phyloP scores from a whole-genome alignment of 2,329 filamentous ascomycete genomes.

The Fusarium sp. region DNA sequence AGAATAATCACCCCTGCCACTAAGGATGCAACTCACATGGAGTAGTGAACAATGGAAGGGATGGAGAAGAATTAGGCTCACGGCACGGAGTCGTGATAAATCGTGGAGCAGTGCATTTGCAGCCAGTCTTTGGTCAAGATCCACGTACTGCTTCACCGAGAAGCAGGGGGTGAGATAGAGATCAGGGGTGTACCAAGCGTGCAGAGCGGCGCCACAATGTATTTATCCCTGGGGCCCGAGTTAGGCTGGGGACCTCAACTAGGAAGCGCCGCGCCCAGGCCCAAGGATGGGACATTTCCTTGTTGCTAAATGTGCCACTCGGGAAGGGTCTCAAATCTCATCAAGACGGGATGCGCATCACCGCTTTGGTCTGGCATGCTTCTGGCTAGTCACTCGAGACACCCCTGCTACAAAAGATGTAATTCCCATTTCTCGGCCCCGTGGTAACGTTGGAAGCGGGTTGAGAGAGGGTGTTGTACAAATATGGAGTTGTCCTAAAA shows the following conservation, averaged over 20 bases:
- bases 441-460: not conserved
- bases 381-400: constrained; percentile 10
- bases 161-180: not conserved
- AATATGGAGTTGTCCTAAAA: constrained; percentile 31
- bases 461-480: not conserved
- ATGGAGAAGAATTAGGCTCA: constrained; percentile 47
- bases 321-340: constrained; percentile 46
- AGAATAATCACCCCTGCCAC: constrained; percentile 41
- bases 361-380: constrained; percentile 44
- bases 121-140: constrained; percentile 33
- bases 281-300: constrained; percentile 42
- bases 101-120: not conserved
- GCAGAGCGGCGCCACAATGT: constrained; percentile 27
- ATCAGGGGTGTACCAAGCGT: constrained; percentile 11
- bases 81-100: constrained; percentile 44
- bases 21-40: constrained; percentile 42
- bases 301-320: constrained; percentile 44
- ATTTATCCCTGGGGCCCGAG: constrained; percentile 27
- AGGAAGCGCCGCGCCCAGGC: constrained; percentile 31
- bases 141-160: not conserved
- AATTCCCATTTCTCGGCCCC: constrained; percentile 32
- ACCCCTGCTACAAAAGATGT: constrained; percentile 32
- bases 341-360: constrained; percentile 46
- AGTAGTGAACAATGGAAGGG: constrained; percentile 46
- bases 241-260: constrained; percentile 27